Evolutionary conservation across 1,139 yeast species (phyloP), one percentile per base, ranked within the genome.

Genomic region (Blastobotrys elegans): DNA sequence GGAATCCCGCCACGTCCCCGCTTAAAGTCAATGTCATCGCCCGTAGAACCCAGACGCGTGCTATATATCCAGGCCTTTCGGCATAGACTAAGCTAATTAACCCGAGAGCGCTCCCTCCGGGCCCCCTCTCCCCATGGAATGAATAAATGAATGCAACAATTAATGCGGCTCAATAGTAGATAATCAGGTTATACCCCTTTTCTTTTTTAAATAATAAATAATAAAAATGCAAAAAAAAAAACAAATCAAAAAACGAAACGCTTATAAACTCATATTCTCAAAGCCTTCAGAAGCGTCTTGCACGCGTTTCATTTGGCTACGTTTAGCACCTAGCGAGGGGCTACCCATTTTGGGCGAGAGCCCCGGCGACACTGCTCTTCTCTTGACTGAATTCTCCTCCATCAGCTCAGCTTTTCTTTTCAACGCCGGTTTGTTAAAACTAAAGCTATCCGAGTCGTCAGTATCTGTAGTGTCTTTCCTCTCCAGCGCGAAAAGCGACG

Each of bases 301-400:
- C 43, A 63, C 50, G 47, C 61, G 66, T 50, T 59, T 60, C 39
- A 60, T 49, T 37, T 53, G 60, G 3, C 62, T 44, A 35, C 61
- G 53, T 31, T 60, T 59, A 18, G 54, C 50, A 3, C 56, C 50
- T n/a, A 51, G 41, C 30, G 59, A 40, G 10, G 51, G 44, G 17
- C 46, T 40, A 8, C 46, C 47, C 26, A 47, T 39, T 14, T 48
- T 48, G n/a, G 58, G 55, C n/a, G 57, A 50, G 26, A 50, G 37
- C 10, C 57, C 60, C 1, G 67, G 67, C 14, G 65, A 60, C 2
- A 63, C 67, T 1, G 67, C 67, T 6, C 67, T 51, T 10, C 67
- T 56, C 43, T 63, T 63, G 2, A 3, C 17, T 4, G 40, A 38
- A 3, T n/a, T 17, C 21, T 27, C 31, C 7, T 57, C 62, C 21